Base-by-base conservation (phyloP, 352 stramenopile genomes). In the Thraustotheca clavata region DNA sequence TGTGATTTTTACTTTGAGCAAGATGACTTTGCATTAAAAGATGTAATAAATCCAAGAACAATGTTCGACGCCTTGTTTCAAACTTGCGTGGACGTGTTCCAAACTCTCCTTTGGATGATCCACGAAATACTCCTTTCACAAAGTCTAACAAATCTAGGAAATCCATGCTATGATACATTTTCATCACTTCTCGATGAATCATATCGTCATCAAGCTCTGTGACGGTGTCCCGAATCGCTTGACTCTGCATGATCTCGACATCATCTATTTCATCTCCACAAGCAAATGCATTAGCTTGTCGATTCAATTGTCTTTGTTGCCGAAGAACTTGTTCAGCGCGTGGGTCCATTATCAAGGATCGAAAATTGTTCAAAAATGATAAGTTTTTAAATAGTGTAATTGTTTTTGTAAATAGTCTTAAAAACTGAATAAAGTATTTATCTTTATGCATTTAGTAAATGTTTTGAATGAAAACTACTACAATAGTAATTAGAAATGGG, bases 131-230 rank as follows among this genome's bases (percentile, higher is more conserved):
- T 18, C 57, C 57, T 26, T 65, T 65, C 3, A 54, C 57, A 18
- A 65, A 54, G 38, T 65, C 57, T 9, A 65, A 34, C 5, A 65
- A 46, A 35, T 65, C 57, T 7, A 65, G 22, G 12, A 65, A 54
- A 11, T 52, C 57, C 31, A 54, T 43, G 41, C 8, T n/a, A 14
- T 4, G 12, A 26, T 65, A 54, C 27, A 65, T 26, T n/a, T 24
- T 4, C 5, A 9, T 1, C 3, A 65, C 47, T 1, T 40, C 22
- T 8, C 20, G 31, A 9, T 29, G 33, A 31, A 65, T 52, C 26
- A 46, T 54, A 20, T 18, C 57, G 16, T 65, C 41, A 46, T 65
- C 57, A 9, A 65, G 16, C 7, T 65, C 57, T 4, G 46, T 26
- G 18, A 65, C 57, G 4, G 57, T 65, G 11, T 65, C 57, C 4